phyloP scores from a whole-genome alignment of 352 stramenopile genomes.

The Nothophytophthora sp. region DNA sequence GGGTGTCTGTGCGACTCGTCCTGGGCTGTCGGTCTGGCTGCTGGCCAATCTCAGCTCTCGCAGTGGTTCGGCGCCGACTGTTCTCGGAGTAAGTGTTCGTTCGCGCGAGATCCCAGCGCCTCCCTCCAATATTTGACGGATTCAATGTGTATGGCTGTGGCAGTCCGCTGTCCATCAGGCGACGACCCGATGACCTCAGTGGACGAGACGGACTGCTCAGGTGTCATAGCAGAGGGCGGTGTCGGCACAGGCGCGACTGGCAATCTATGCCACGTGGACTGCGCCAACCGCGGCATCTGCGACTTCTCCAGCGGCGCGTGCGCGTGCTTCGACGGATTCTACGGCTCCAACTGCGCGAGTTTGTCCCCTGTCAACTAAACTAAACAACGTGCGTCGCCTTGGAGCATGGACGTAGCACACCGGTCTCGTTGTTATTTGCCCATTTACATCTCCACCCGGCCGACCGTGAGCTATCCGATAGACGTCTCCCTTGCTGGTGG shows the following conservation, averaged over 20 bases:
- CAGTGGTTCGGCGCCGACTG: constrained; percentile 92
- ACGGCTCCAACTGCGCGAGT: constrained; percentile 78
- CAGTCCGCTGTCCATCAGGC: constrained; percentile 84
- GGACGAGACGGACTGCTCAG: constrained; percentile 88
- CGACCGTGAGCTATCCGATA: background rate
- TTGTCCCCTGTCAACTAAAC: constrained; percentile 45
- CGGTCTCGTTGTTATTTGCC: constrained; percentile 14
- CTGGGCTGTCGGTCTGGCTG: constrained; percentile 70
- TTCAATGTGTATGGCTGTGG: background rate
- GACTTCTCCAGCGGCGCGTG: constrained; percentile 70
- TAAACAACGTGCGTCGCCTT: background rate
- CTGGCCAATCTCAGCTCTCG: constrained; percentile 73
- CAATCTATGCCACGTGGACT: constrained; percentile 80
- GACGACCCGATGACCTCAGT: constrained; percentile 81
- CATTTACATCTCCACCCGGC: constrained; percentile 16
- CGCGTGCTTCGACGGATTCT: constrained; percentile 74
- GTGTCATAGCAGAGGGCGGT: constrained; percentile 39
- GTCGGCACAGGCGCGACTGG: constrained; percentile 33
- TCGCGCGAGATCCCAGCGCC: background rate
- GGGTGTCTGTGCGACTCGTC: constrained; percentile 83
- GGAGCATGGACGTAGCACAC: background rate
- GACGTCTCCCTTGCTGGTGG: background rate
- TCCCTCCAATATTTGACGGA: background rate
- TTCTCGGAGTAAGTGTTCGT: constrained; percentile 48
- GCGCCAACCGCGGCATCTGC: constrained; percentile 76